A percentile compares a stretch with the other conserved stretches of the same genome.
These are phyloP conservation scores for Chondrus crispus DNA, from an alignment of 23 red algal species.

Conservation along the genomic window DNA sequence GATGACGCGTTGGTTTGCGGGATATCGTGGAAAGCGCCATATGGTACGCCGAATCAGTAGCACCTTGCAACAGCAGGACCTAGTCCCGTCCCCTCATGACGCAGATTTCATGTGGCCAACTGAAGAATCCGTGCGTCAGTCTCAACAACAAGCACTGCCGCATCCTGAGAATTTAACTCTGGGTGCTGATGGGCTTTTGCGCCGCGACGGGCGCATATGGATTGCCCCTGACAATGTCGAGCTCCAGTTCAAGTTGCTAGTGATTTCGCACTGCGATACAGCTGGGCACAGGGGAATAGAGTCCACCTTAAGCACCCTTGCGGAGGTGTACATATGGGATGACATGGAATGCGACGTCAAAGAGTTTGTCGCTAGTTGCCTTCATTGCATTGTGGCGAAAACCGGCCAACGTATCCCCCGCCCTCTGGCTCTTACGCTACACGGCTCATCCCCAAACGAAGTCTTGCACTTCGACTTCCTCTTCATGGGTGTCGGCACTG, in stretches of 20 bases:
- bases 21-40: background rate
- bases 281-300: background rate
- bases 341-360: background rate
- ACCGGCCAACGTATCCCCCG: background rate
- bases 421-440: background rate
- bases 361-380: background rate
- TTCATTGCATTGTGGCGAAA: conserved; percentile 25
- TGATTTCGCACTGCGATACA: background rate
- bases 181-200: background rate
- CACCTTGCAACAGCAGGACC: background rate
- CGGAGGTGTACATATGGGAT: background rate
- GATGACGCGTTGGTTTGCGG: background rate
- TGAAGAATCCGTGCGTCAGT: background rate
- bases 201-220: background rate
- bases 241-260: conserved; percentile 6
- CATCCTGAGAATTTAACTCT: background rate
- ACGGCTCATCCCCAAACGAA: background rate
- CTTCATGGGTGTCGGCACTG: background rate
- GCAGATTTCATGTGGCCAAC: background rate
- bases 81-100: background rate
- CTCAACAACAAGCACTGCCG: background rate
- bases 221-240: background rate
- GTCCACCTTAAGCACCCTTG: background rate
- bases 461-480: conserved; percentile 27
- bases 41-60: background rate